A percentile compares a stretch with the other conserved stretches of the same genome.
Conservation (phyloP, 495 filamentous ascomycete species). For the Hypoxylon cercidicola region DNA sequence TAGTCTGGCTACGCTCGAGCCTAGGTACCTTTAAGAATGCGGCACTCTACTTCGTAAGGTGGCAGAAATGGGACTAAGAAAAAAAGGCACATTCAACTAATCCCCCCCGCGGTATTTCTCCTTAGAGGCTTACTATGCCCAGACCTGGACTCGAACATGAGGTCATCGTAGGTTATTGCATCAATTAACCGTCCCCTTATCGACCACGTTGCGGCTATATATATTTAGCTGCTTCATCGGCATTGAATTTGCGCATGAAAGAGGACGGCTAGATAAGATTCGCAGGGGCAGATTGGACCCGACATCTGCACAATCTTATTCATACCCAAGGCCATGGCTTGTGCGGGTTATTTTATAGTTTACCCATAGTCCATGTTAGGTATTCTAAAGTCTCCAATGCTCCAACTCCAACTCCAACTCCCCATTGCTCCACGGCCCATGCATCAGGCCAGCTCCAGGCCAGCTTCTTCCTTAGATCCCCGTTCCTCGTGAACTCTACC, state of each 20-base stretch:
- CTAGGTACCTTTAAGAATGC: neutral
- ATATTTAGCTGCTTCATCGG: constrained; percentile 27
- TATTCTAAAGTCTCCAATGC: too few relatives aligned
- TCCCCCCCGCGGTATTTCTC: constrained; percentile 1
- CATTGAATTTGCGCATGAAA: constrained; percentile 14
- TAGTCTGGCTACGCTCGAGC: constrained; percentile 11
- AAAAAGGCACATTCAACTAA: neutral
- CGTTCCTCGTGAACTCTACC: neutral
- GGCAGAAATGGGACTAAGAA: too few relatives aligned
- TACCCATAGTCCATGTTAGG: too few relatives aligned
- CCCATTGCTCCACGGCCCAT: neutral
- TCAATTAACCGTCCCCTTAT: constrained; percentile 1
- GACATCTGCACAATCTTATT: constrained; percentile 5
- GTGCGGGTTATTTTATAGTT: too few relatives aligned
- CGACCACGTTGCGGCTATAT: constrained; percentile 23
- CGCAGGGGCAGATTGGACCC: constrained; percentile 10
- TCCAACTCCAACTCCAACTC: too few relatives aligned
- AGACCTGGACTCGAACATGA: constrained; percentile 28
- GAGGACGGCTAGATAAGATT: neutral
- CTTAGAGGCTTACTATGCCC: constrained; percentile 3
- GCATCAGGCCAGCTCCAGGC: neutral
- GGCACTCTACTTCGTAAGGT: neutral
- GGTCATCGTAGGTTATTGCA: constrained; percentile 34
- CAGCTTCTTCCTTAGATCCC: neutral
- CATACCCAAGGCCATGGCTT: too few relatives aligned